Evolutionary conservation across 768 basidiomycete species (phyloP), one percentile per base, ranked within the genome.

Genomic region (Tricholoma terreum): DNA sequence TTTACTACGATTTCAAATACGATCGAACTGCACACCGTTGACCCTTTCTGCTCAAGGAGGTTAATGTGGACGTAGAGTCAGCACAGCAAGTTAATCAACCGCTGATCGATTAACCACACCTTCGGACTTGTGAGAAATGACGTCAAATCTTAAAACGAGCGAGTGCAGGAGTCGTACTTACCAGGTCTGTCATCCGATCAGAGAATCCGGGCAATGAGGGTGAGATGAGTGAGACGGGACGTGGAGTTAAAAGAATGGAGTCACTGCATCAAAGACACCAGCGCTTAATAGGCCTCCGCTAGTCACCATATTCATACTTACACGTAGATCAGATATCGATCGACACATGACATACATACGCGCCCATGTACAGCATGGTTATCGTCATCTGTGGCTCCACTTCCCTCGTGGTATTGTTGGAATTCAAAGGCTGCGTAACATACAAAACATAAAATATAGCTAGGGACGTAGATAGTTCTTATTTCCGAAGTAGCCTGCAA

Each of bases 391-490:
- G 24, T 24, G 22, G 40, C 10, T 9, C 8, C 40, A 21, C 40
- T 9, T 24, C 8, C 8, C 24, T 27, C 11, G 46, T 48, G n/a
- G 30, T 31, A 24, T n/a, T 49, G 27, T 17, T 31, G 30, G 22
- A 50, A 36, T 49, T 49, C 55, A 45, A 54, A 8, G 45, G 43
- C n/a, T 55, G 54, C 54, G 36, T 60, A 61, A 60, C 61, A 55
- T 65, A 59, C 58, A 63, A n/a, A 51, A 52, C 42, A 55, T 61
- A 62, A 58, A 52, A 61, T 66, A 64, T 50, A 64, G 35, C 46
- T 30, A 27, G 48, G 50, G 58, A 58, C 55, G 57, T 55, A 52
- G 54, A 38, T 54, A 33, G 30, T 27, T 19, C 34, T 38, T 36
- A 57, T 50, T 51, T 50, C 22, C 35, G 48, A 56, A 54, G 43